Evolutionary conservation across 1,284 basidiomycete species (phyloP).

Genomic region (Tausonia pullulans): DNA sequence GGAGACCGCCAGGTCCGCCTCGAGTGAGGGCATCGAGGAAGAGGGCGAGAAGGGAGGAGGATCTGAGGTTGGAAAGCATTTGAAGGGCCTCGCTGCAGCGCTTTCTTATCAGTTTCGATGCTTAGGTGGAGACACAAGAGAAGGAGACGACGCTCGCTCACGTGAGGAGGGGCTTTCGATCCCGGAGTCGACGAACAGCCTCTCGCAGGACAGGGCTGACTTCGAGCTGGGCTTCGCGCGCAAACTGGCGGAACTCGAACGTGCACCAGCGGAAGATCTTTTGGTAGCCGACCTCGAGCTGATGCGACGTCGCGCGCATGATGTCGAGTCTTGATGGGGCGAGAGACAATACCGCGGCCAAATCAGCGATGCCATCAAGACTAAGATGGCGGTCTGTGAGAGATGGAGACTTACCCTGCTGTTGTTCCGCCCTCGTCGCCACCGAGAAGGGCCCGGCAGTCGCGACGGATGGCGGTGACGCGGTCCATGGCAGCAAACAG

Average conservation of each 20-base stretch:
- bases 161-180: constrained; percentile 67
- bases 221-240: constrained; percentile 65
- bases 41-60: constrained; percentile 59
- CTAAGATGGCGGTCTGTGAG: neutral
- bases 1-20: constrained; percentile 75
- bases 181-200: constrained; percentile 58
- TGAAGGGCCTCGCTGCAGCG: constrained; percentile 58
- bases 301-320: constrained; percentile 64
- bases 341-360: constrained; percentile 1
- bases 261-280: constrained; percentile 79
- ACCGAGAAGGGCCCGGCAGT: constrained; percentile 73
- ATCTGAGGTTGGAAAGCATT: constrained; percentile 68
- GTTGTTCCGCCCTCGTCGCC: constrained; percentile 69
- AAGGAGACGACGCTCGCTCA: constrained; percentile 34
- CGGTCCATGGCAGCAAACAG: constrained; percentile 83
- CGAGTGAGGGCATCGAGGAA: constrained; percentile 83
- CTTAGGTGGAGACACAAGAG: neutral
- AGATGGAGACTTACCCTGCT: constrained; percentile 52
- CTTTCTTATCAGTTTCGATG: no score
- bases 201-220: constrained; percentile 60
- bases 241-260: constrained; percentile 73
- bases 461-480: constrained; percentile 65
- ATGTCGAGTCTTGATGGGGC: constrained; percentile 58
- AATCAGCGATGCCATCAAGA: neutral
- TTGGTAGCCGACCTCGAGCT: constrained; percentile 79